A percentile compares a stretch with the other conserved stretches of the same genome.
Conservation (phyloP, 2,329 filamentous ascomycete species). For the Neurospora sp. region DNA sequence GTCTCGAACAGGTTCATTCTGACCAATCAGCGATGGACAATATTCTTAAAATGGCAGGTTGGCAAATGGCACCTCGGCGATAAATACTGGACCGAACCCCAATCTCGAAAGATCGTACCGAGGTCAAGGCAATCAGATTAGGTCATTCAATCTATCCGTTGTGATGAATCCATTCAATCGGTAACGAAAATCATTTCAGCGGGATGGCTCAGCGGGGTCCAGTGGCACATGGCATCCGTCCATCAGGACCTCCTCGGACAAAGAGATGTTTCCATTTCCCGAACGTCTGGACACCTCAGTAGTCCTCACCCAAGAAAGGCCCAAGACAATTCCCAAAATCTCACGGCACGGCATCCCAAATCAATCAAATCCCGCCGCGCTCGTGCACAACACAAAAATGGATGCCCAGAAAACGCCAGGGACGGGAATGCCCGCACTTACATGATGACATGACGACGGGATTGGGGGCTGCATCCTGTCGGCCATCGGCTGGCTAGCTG, state of each 20-base stretch:
- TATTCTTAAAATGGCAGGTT: neutral
- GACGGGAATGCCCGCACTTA: neutral
- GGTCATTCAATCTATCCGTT: neutral
- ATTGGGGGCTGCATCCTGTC: neutral
- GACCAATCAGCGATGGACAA: neutral
- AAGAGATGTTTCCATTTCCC: neutral
- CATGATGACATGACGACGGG: neutral
- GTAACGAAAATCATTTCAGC: neutral
- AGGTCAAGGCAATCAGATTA: too few relatives aligned
- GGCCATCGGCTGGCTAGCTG: neutral
- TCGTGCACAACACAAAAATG: neutral
- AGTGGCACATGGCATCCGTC: neutral
- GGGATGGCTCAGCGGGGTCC: neutral
- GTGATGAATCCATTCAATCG: neutral
- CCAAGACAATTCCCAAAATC: neutral
- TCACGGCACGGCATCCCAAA: neutral
- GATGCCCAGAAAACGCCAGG: neutral
- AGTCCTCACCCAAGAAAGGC: neutral
- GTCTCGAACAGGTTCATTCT: neutral
- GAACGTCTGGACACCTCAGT: neutral
- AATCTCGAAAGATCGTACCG: neutral
- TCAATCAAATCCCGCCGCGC: neutral
- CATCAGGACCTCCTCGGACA: neutral
- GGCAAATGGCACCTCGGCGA: neutral
- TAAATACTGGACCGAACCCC: neutral